Evolutionary conservation across 345 rosid species (phyloP), one percentile per base, ranked within the genome.

Genomic region (Triadica sebifera): DNA sequence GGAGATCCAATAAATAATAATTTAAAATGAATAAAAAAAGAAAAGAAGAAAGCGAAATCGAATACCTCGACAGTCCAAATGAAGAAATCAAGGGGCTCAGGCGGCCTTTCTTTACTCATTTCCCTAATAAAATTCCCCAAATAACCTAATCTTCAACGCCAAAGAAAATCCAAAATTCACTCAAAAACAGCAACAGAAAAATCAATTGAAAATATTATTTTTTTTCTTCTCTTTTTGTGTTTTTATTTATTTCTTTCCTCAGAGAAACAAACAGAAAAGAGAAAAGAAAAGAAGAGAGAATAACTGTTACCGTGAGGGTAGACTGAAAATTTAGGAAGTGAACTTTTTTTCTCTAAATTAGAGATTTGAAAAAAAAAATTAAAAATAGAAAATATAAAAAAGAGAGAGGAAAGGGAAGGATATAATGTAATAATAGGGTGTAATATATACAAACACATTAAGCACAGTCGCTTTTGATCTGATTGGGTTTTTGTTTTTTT

Each of bases 41-140:
- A 39, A 10, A 41, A 20, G 17, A 51, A 61, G 12, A 47, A 24
- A 63, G 2, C 20, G 61, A 58, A 6, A 22, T 41, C 16, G 60
- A 59, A 34, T 86, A 94, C 98, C 98, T 94, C 96, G 66, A 92
- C 90, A 78, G 97, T 94, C 98, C 98, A 94, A 80, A 94, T 92
- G 89, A 94, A 94, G 97, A 94, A 94, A 94, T 94, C 98, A 63
- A 94, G 98, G 37, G 98, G 98, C 89, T 94, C 98, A 0, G 98
- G 98, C 0, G 87, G 89, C 71, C 77, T 84, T 47, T 82, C 94
- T 86, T 86, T 91, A 86, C 82, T 92, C 98, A 94, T 94, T 63
- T 67, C 76, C 67, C 52, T 46, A 37, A 68, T 38, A 64, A 65
- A 70, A 24, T 19, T 12, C 20, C 39, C 41, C 52, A 72, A 52